Evolutionary conservation across 768 basidiomycete species (phyloP).

Genomic region (Strobilomyces confusus): DNA sequence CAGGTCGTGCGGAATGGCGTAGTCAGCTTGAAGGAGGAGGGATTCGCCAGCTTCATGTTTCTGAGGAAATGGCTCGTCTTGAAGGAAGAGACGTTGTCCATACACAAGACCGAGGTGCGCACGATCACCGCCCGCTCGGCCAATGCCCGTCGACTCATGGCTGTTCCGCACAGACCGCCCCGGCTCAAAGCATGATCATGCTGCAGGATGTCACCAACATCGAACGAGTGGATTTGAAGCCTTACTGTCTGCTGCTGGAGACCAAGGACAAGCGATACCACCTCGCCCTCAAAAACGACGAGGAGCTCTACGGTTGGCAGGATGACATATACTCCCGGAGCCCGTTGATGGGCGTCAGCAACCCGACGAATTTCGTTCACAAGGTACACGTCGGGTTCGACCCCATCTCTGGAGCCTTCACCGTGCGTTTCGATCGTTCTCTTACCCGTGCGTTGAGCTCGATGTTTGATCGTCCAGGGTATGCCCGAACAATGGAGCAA

Average conservation of each 20-base stretch:
- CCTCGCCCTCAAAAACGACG: slow-evolving; percentile 85
- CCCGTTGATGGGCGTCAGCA: slow-evolving; percentile 89
- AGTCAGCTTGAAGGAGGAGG: slow-evolving; percentile 91
- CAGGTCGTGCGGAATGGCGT: slow-evolving; percentile 65
- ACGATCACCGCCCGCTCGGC: not conserved
- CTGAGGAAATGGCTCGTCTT: slow-evolving; percentile 87
- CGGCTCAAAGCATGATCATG: slow-evolving; percentile 56
- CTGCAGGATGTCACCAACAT: slow-evolving; percentile 81
- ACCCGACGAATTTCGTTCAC: slow-evolving; percentile 97
- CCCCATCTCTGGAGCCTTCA: slow-evolving; percentile 89
- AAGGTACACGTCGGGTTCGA: slow-evolving; percentile 99
- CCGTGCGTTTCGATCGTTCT: slow-evolving; percentile 49
- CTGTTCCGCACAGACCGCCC: slow-evolving; percentile 39
- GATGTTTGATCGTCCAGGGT: slow-evolving; percentile 48
- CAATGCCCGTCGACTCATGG: slow-evolving; percentile 2
- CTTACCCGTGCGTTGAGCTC: not conserved
- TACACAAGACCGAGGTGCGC: slow-evolving; percentile 88
- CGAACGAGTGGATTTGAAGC: slow-evolving; percentile 90
- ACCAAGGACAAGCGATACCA: slow-evolving; percentile 79
- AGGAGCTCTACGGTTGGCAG: slow-evolving; percentile 97
- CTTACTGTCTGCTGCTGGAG: slow-evolving; percentile 87
- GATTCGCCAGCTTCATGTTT: slow-evolving; percentile 89
- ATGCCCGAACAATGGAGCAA: slow-evolving; percentile 98
- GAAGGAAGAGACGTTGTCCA: slow-evolving; percentile 68
- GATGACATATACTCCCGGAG: slow-evolving; percentile 93